Percentiles rank a stretch among this genome's conserved stretches.
phyloP scores from a whole-genome alignment of 2,329 filamentous ascomycete genomes.

The Trichoderma breve region DNA sequence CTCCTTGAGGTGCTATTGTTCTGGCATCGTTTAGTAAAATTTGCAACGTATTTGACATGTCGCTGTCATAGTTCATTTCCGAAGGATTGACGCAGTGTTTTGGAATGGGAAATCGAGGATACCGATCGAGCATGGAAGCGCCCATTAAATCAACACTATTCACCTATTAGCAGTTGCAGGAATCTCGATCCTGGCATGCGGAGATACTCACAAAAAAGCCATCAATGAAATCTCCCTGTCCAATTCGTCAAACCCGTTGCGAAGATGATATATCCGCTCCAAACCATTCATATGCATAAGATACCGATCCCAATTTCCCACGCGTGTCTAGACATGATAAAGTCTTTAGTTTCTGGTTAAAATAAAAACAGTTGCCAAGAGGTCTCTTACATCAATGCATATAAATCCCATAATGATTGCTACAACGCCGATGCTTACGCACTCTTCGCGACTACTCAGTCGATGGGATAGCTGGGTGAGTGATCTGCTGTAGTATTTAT shows the following conservation, averaged over 20 bases:
- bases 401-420: conserved; percentile 11
- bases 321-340: not conserved
- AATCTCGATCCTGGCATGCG: not conserved
- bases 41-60: not conserved
- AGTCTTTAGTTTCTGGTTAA: not conserved
- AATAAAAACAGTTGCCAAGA: accelerated
- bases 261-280: not conserved
- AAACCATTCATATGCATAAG: conserved; percentile 5
- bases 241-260: not conserved
- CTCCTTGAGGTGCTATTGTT: not conserved
- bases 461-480: not conserved
- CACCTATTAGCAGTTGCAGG: not conserved
- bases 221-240: not conserved
- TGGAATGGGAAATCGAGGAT: not conserved
- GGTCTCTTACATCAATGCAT: conserved; percentile 1
- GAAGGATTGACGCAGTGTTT: not conserved
- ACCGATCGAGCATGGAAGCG: not conserved
- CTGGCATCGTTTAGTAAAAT: not conserved
- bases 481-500: not conserved
- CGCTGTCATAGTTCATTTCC: not conserved
- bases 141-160: conserved; percentile 1
- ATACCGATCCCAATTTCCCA: not conserved
- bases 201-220: not conserved
- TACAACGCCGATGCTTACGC: not conserved
- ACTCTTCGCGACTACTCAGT: not conserved